These are phyloP conservation scores for Aspergillus tamarii DNA, from an alignment of 2,329 filamentous ascomycete species.

Conservation along the genomic window DNA sequence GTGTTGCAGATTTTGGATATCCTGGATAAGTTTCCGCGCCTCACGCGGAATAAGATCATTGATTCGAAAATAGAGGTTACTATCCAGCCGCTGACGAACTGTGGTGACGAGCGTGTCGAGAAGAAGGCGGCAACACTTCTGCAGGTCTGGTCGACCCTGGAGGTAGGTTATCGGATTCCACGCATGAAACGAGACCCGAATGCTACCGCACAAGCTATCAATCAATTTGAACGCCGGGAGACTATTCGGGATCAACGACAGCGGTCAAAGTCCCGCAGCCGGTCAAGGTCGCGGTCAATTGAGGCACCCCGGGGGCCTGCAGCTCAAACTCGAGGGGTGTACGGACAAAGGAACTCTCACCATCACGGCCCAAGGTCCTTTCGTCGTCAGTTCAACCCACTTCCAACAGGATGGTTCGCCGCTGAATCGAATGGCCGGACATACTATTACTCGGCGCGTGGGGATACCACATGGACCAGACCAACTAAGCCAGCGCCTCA, in stretches of 20 bases:
- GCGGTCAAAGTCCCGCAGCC: slow-evolving; percentile 53
- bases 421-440: slow-evolving; percentile 73
- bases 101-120: slow-evolving; percentile 74
- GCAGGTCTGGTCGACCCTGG: slow-evolving; percentile 84
- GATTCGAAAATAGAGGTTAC: slow-evolving; percentile 92
- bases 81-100: slow-evolving; percentile 68
- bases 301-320: slow-evolving; percentile 49
- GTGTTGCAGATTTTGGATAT: slow-evolving; percentile 88
- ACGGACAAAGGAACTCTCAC: slow-evolving; percentile 62
- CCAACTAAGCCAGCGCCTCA: slow-evolving; percentile 73
- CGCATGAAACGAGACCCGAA: slow-evolving; percentile 82
- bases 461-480: slow-evolving; percentile 78
- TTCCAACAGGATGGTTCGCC: slow-evolving; percentile 86
- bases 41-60: slow-evolving; percentile 95
- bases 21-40: slow-evolving; percentile 81
- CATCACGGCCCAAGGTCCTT: slow-evolving; percentile 60
- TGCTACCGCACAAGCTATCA: slow-evolving; percentile 58
- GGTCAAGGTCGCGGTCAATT: slow-evolving; percentile 52
- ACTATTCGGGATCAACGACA: slow-evolving; percentile 53
- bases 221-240: slow-evolving; percentile 65
- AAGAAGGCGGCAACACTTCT: slow-evolving; percentile 72
- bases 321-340: slow-evolving; percentile 54
- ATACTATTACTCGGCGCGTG: slow-evolving; percentile 84
- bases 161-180: slow-evolving; percentile 90
- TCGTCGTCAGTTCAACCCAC: slow-evolving; percentile 57